Percentiles rank a stretch among this genome's conserved stretches.
Evolutionary conservation across 2,329 filamentous ascomycete species (phyloP).

Genomic region (Hypomyces perniciosus): DNA sequence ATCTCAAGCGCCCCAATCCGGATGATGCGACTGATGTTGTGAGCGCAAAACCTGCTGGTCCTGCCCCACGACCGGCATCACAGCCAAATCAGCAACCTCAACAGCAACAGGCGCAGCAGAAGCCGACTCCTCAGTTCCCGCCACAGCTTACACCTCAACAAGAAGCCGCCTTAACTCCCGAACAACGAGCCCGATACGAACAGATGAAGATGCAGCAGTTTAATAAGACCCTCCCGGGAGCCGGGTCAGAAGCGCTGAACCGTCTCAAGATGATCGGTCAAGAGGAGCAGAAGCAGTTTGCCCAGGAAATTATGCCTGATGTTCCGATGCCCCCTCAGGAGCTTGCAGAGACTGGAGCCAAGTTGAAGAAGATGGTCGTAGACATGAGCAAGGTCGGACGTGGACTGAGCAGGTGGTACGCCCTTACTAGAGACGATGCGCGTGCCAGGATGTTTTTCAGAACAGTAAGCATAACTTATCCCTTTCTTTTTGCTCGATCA

Average conservation of each 20-base stretch:
- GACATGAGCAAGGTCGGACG: conserved; percentile 42
- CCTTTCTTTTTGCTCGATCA: background rate
- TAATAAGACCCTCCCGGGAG: conserved; percentile 17
- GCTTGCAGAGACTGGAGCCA: conserved; percentile 37
- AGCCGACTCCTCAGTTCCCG: conserved; percentile 18
- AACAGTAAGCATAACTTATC: conserved; percentile 37
- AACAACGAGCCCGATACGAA: conserved; percentile 42
- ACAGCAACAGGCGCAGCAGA: conserved; percentile 13
- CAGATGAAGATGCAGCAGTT: conserved; percentile 28
- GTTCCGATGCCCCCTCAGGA: conserved; percentile 42
- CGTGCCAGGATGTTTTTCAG: conserved; percentile 48
- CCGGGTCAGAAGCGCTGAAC: conserved; percentile 17
- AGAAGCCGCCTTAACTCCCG: conserved; percentile 36
- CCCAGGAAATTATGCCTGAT: conserved; percentile 37
- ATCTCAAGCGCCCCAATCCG: conserved; percentile 44
- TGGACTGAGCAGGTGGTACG: conserved; percentile 43
- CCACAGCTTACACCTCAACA: conserved; percentile 25
- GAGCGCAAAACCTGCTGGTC: conserved; percentile 15
- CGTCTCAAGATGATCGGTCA: conserved; percentile 31
- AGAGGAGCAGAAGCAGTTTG: conserved; percentile 36
- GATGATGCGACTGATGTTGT: conserved; percentile 37
- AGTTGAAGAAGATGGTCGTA: conserved; percentile 34
- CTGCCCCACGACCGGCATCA: conserved; percentile 18
- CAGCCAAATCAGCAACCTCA: conserved; percentile 18
- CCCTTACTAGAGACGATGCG: conserved; percentile 41